Evolutionary conservation across 352 stramenopile genomes (phyloP).

Genomic region (Aphanomyces euteiches): DNA sequence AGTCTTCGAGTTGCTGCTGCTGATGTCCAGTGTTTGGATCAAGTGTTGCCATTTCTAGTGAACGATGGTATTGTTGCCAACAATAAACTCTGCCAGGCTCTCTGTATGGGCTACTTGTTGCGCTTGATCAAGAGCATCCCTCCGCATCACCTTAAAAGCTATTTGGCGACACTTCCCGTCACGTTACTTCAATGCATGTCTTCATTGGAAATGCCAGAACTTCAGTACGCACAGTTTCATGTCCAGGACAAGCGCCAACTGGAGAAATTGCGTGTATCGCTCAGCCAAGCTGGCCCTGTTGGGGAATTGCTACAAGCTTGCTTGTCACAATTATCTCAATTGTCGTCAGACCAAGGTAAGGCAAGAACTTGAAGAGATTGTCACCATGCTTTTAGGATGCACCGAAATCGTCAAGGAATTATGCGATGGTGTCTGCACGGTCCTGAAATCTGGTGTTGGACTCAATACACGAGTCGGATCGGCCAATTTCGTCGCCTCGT

Average conservation of each 20-base stretch:
- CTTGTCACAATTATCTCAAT: slow-evolving; percentile 52
- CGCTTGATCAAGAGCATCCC: slow-evolving; percentile 64
- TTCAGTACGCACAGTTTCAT: slow-evolving; percentile 84
- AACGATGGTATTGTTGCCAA: slow-evolving; percentile 64
- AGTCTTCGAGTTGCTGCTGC: slow-evolving; percentile 60
- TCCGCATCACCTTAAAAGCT: slow-evolving; percentile 50
- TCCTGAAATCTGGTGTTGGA: slow-evolving; percentile 72
- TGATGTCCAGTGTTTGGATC: slow-evolving; percentile 46
- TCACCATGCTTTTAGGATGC: slow-evolving; percentile 31
- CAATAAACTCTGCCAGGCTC: slow-evolving; percentile 55
- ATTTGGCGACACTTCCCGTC: slow-evolving; percentile 51
- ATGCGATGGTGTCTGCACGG: slow-evolving; percentile 43
- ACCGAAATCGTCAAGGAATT: slow-evolving; percentile 54
- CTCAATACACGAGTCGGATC: slow-evolving; percentile 77
- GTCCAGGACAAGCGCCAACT: slow-evolving; percentile 81
- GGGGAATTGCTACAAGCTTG: slow-evolving; percentile 64
- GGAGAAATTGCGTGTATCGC: slow-evolving; percentile 66
- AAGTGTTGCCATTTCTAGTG: slow-evolving; percentile 64
- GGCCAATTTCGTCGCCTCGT: slow-evolving; percentile 69
- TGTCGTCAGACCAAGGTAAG: slow-evolving; percentile 36
- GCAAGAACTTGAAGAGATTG: not conserved
- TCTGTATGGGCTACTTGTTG: slow-evolving; percentile 71
- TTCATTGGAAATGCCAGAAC: slow-evolving; percentile 76
- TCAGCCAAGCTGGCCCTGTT: slow-evolving; percentile 70
- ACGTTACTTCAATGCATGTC: slow-evolving; percentile 74